phyloP scores from a whole-genome alignment of 2,329 filamentous ascomycete genomes.

The Neofusicoccum ribis region DNA sequence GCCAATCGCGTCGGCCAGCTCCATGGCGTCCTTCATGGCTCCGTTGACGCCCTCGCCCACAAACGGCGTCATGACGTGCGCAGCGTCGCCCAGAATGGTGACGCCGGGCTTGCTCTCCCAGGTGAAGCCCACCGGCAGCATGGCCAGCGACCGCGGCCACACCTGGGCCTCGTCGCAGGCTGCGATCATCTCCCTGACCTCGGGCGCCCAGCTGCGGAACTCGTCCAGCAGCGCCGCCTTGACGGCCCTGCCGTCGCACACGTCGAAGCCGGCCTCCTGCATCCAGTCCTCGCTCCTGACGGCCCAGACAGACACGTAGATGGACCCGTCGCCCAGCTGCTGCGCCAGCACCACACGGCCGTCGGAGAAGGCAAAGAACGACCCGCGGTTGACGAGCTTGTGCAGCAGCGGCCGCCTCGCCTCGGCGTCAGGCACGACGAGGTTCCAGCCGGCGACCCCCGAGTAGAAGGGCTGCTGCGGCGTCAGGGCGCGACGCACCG shows the following conservation, averaged over 20 bases:
- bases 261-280: background rate
- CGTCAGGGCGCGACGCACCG: constrained; percentile 13
- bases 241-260: constrained; percentile 17
- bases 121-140: constrained; percentile 40
- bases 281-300: constrained; percentile 27
- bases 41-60: constrained; percentile 37
- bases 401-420: constrained; percentile 30
- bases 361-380: constrained; percentile 28
- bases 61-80: constrained; percentile 42
- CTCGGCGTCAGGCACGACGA: constrained; percentile 31
- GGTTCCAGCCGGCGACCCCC: constrained; percentile 36
- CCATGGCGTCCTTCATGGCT: constrained; percentile 7
- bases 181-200: constrained; percentile 30
- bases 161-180: constrained; percentile 27
- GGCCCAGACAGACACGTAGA: too few relatives aligned
- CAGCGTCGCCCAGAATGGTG: constrained; percentile 44
- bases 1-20: background rate
- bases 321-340: too few relatives aligned
- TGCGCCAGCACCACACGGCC: too few relatives aligned
- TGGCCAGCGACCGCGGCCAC: constrained; percentile 31
- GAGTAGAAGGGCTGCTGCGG: constrained; percentile 36
- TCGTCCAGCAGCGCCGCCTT: constrained; percentile 25
- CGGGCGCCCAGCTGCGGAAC: constrained; percentile 33
- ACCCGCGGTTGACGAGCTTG: constrained; percentile 37
- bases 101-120: constrained; percentile 40